Evolutionary conservation across 768 basidiomycete genomes (phyloP).

Genomic region (Tulasnella calospora): DNA sequence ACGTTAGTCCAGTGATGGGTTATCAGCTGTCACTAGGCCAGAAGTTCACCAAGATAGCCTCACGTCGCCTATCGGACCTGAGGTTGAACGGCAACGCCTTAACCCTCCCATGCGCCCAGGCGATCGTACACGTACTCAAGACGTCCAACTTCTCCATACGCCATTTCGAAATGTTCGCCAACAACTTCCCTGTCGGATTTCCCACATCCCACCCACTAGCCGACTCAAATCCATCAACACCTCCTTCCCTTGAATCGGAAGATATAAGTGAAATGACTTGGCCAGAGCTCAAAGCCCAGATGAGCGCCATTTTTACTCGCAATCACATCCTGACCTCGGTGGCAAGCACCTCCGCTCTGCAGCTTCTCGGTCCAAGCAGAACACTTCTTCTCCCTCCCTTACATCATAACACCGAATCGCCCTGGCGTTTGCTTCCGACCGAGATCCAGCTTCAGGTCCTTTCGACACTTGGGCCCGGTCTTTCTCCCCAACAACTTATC

Average conservation of each 20-base stretch:
- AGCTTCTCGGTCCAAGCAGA: background rate
- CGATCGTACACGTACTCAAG: slow-evolving; percentile 47
- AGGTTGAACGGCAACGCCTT: slow-evolving; percentile 55
- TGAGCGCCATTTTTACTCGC: slow-evolving; percentile 5
- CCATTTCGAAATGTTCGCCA: slow-evolving; percentile 50
- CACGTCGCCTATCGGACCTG: slow-evolving; percentile 32
- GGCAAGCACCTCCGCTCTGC: background rate
- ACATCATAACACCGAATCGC: slow-evolving; percentile 4
- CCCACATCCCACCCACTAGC: background rate
- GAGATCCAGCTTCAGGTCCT: slow-evolving; percentile 58
- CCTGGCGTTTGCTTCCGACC: slow-evolving; percentile 47
- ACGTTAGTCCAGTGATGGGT: background rate
- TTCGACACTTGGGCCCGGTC: slow-evolving; percentile 52
- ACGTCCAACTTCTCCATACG: slow-evolving; percentile 46
- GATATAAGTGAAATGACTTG: slow-evolving; percentile 11
- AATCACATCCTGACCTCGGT: background rate
- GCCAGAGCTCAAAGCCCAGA: background rate
- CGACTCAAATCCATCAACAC: background rate
- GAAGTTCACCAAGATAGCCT: slow-evolving; percentile 6
- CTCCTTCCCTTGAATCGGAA: background rate
- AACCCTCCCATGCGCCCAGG: slow-evolving; percentile 43
- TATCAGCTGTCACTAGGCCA: background rate
- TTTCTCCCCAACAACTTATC: slow-evolving; percentile 53
- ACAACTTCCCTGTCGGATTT: slow-evolving; percentile 31
- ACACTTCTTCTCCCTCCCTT: background rate